Conservation (phyloP, 805 yeast species). For the Kuraishia capsulata region DNA sequence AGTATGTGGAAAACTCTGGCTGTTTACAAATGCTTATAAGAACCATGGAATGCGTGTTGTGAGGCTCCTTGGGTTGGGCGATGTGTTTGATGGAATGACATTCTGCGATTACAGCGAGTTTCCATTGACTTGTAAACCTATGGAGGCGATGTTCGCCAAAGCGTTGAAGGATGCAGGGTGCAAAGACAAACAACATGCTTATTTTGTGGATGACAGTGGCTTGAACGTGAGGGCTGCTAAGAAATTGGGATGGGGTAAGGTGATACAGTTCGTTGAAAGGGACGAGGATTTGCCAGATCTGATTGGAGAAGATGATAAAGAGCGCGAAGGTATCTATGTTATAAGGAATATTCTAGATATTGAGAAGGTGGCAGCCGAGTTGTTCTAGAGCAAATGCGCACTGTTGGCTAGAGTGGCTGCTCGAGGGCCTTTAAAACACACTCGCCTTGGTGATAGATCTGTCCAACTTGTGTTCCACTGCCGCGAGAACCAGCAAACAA, state of each 20-base stretch:
- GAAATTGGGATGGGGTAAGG: slow-evolving; percentile 60
- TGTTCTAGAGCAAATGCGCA: slow-evolving; percentile 33
- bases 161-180: slow-evolving; percentile 63
- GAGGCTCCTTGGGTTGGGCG: slow-evolving; percentile 78
- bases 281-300: slow-evolving; percentile 32
- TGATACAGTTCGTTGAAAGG: slow-evolving; percentile 69
- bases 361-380: slow-evolving; percentile 39
- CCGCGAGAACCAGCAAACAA: neutral
- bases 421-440: neutral
- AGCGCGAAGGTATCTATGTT: slow-evolving; percentile 33
- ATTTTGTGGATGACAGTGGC: slow-evolving; percentile 84
- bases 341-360: slow-evolving; percentile 51
- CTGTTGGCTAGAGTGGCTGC: too few relatives aligned
- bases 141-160: slow-evolving; percentile 52
- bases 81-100: slow-evolving; percentile 87
- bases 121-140: slow-evolving; percentile 85
- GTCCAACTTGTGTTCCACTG: neutral
- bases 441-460: neutral
- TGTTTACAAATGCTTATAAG: slow-evolving; percentile 89
- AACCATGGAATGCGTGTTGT: slow-evolving; percentile 82
- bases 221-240: slow-evolving; percentile 70
- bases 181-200: slow-evolving; percentile 36
- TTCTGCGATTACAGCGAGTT: slow-evolving; percentile 76
- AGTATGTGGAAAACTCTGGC: slow-evolving; percentile 72
- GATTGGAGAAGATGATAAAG: slow-evolving; percentile 23